Evolutionary conservation across 129 eudicot genomes (phyloP), one percentile per base, ranked within the genome.

Genomic region (Scalesia atractyloides): DNA sequence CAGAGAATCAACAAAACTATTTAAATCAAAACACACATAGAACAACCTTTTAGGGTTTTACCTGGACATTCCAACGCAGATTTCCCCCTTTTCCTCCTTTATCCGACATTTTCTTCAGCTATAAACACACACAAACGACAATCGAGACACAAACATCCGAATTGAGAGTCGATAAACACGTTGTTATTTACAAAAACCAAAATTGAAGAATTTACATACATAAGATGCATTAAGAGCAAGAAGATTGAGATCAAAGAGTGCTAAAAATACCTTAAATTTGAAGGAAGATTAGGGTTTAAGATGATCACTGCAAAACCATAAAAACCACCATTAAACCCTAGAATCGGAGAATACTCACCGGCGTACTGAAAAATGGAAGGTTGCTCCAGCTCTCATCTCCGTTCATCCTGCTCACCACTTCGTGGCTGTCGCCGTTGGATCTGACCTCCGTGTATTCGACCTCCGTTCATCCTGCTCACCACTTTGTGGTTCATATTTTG

Each of bases 51-150:
- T 68, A 47, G 80, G 80, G 80, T 68, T 75, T 74, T 75, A 83
- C 88, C 74, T 10, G 86, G 83, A 47, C 89, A 79, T 56, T 84
- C 84, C 22, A 82, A 73, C 59, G 88, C 74, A 15, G 87, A 80
- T 77, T 83, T 82, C 1, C 77, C 63, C 79, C 84, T 64, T 76
- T 78, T 65, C 85, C 92, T 48, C 86, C 92, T 68, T 81, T 75
- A 16, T 80, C 89, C 12, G 85, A 64, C 90, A 86, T 86, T 43
- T 22, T 66, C 44, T 49, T 56, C 59, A 11, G 59, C 82, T 67
- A 57, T 59, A 44, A 30, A 74, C 60, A 67, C 39, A 62, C 30
- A 24, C 30, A 65, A 5, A 65, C 33, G 30, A 9, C 14, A 57
- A 57, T 3, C 34, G 37, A 76, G 59, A 47, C 19, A 5, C 18